Evolutionary conservation across 257 asterid species (phyloP), one percentile per base, ranked within the genome.

Genomic region (Gentiana straminea): DNA sequence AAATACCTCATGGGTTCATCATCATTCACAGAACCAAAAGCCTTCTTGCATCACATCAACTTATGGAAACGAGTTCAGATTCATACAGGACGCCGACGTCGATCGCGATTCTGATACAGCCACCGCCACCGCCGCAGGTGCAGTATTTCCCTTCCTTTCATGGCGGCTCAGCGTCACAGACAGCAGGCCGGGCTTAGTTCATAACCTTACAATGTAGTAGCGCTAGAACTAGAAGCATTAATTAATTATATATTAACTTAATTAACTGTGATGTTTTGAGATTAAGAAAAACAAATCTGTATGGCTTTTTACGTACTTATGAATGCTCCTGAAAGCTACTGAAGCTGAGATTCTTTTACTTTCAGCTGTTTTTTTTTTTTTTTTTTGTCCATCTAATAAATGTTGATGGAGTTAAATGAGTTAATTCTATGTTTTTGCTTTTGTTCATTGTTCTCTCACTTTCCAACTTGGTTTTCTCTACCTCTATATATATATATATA

Each of bases 151-250:
- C 0, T 77, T 76, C 73, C 72, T 77, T 63, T 78, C 96, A 35
- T 88, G 96, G 96, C 91, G 90, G 33, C 79, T 81, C 66, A 85
- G 76, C 56, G 92, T 85, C 54, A 74, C 94, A 1, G 91, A 77
- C 63, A 4, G 9, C 46, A 45, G 95, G 70, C 75, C 95, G 2
- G 65, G 81, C 59, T 71, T 81, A 6, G 86, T 82, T 55, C 94
- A 81, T 46, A 93, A 88, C 65, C 81, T 84, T 79, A 87, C 89
- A 0, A 72, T 41, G 46, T 41, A 41, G 46, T 41, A 41, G 46
- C 46, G 1, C 7, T 41, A 10, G 46, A 41, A 41, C 91, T 77
- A 83, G 49, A 61, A 56, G 4, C 7, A 49, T 24, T 3, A 52
- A 48, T 32, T 13, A 46, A 44, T 41, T 55, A 12, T 52, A 45